Conservation (phyloP, 805 yeast species). For the Torulaspora gathmanii region DNA sequence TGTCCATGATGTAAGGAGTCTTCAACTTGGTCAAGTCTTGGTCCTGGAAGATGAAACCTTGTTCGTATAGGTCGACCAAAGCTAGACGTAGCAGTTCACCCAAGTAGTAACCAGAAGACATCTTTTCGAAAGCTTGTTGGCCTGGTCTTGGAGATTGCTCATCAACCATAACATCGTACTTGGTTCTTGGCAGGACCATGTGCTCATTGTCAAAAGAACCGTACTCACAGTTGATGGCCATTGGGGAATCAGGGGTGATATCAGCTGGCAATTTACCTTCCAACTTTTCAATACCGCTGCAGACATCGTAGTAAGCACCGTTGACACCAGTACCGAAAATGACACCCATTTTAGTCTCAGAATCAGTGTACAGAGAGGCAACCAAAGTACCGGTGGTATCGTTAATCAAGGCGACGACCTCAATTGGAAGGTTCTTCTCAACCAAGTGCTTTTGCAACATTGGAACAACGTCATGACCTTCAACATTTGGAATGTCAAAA, state of each 20-base stretch:
- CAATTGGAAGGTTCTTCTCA: constrained; percentile 63
- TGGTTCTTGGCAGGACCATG: constrained; percentile 76
- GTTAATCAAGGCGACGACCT: constrained; percentile 87
- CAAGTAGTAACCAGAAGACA: constrained; percentile 94
- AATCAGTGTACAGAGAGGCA: constrained; percentile 89
- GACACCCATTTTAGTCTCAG: constrained; percentile 86
- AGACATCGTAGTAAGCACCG: constrained; percentile 88
- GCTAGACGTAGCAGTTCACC: constrained; percentile 87
- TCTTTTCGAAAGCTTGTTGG: constrained; percentile 92
- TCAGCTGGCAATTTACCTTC: constrained; percentile 65
- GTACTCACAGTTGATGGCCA: constrained; percentile 98
- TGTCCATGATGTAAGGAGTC: constrained; percentile 71
- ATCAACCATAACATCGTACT: constrained; percentile 78
- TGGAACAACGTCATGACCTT: constrained; percentile 91
- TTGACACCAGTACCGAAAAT: constrained; percentile 97
- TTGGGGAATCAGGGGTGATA: constrained; percentile 57
- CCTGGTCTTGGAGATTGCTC: constrained; percentile 90
- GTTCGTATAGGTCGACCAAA: constrained; percentile 63
- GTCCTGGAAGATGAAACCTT: constrained; percentile 60
- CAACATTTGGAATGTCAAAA: constrained; percentile 87
- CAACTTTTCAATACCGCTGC: constrained; percentile 71
- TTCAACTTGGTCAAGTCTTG: constrained; percentile 65
- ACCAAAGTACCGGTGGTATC: constrained; percentile 97
- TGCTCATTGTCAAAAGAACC: constrained; percentile 97
- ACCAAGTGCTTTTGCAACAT: constrained; percentile 75